Conservation (phyloP, 192 early-diverging fungal species). For the Martensiomyces pterosporus region DNA sequence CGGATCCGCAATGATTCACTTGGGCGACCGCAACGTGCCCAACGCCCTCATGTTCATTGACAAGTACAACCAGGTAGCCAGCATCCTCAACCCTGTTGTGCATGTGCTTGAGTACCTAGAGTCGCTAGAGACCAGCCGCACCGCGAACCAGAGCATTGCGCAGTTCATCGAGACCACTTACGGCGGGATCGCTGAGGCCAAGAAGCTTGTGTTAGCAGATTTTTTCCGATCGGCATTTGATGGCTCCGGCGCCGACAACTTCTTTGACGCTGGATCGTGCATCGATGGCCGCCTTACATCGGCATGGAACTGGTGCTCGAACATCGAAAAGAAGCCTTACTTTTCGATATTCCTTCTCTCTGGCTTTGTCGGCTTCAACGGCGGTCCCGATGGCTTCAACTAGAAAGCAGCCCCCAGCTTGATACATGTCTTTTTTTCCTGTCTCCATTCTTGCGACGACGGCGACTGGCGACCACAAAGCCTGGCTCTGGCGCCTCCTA, state of each 20-base stretch:
- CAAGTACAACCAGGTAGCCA: slow-evolving; percentile 97
- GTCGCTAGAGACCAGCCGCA: slow-evolving; percentile 28
- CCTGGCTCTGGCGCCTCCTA: too few species aligned
- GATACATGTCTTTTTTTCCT: too few species aligned
- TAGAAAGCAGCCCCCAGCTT: slow-evolving; percentile 3
- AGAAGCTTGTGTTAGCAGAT: slow-evolving; percentile 77
- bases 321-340: slow-evolving; percentile 89
- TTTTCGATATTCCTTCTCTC: slow-evolving; percentile 83
- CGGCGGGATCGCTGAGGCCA: slow-evolving; percentile 57
- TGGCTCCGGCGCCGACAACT: slow-evolving; percentile 90
- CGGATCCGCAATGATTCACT: slow-evolving; percentile 91
- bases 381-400: slow-evolving; percentile 41
- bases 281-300: slow-evolving; percentile 94
- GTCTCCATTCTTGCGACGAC: too few species aligned
- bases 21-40: slow-evolving; percentile 97
- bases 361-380: slow-evolving; percentile 78
- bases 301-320: slow-evolving; percentile 89
- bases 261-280: slow-evolving; percentile 87
- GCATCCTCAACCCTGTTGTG: slow-evolving; percentile 87
- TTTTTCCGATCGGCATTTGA: slow-evolving; percentile 98
- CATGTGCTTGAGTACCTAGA: slow-evolving; percentile 72
- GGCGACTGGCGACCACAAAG: too few species aligned
- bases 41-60: slow-evolving; percentile 98
- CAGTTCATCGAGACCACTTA: slow-evolving; percentile 69
- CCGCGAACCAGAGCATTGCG: slow-evolving; percentile 50